phyloP scores from a whole-genome alignment of 805 yeast genomes.

The Pichia membranifaciens region DNA sequence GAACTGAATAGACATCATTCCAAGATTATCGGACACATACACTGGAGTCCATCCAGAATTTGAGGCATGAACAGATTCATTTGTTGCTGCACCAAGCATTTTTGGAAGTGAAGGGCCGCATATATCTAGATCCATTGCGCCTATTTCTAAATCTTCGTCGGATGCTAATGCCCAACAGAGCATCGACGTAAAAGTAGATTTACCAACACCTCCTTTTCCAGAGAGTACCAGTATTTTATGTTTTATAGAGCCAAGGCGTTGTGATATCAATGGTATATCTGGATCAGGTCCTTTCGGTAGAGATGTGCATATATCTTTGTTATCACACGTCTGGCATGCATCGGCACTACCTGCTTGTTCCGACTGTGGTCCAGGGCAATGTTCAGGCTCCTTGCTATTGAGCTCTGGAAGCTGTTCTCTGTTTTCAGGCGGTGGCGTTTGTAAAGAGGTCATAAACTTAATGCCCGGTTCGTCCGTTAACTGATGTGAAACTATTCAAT shows the following conservation, averaged over 20 bases:
- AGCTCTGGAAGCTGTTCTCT: constrained; percentile 17
- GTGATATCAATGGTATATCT: constrained; percentile 71
- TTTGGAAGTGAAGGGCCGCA: constrained; percentile 97
- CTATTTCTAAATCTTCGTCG: constrained; percentile 75
- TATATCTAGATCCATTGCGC: constrained; percentile 95
- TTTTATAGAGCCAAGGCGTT: constrained; percentile 53
- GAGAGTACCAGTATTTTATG: constrained; percentile 79
- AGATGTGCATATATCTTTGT: constrained; percentile 82
- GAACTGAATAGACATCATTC: constrained; percentile 91
- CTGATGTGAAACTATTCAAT: no score
- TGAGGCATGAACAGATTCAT: constrained; percentile 83
- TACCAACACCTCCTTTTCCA: constrained; percentile 96
- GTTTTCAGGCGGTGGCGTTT: constrained; percentile 5
- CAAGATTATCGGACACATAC: constrained; percentile 89
- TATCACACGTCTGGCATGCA: constrained; percentile 93
- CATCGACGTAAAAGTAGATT: constrained; percentile 93
- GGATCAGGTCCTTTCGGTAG: constrained; percentile 91
- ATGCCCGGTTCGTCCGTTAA: no score
- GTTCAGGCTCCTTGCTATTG: constrained; percentile 84
- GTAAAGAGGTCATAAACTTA: no score
- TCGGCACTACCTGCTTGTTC: constrained; percentile 90
- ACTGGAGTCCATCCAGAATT: constrained; percentile 96
- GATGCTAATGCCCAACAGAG: constrained; percentile 95
- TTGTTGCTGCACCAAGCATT: constrained; percentile 89
- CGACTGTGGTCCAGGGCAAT: constrained; percentile 97